A percentile compares a stretch with the other conserved stretches of the same genome.
phyloP scores from a whole-genome alignment of 108 stramenopile genomes.

The Mediolabrus comicus region DNA sequence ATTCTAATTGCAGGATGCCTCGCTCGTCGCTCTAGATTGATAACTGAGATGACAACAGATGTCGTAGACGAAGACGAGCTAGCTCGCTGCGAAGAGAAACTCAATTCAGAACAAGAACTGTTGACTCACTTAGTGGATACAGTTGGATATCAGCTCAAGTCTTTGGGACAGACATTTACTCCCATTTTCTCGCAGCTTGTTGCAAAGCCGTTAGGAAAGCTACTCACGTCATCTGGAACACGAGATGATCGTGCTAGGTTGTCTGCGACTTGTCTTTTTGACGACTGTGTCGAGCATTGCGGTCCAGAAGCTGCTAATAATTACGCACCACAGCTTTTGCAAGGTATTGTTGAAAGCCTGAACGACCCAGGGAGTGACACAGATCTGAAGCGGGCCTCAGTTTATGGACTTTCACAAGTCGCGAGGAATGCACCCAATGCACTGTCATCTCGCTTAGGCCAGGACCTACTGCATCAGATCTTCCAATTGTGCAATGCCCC shows the following conservation, averaged over 20 bases:
- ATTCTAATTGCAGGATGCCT: slow-evolving; percentile 60
- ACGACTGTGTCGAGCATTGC: slow-evolving; percentile 81
- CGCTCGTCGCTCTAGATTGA: slow-evolving; percentile 50
- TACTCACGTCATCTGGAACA: slow-evolving; percentile 34
- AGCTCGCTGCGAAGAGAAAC: slow-evolving; percentile 51
- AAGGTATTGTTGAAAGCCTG: slow-evolving; percentile 49
- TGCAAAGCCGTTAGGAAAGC: slow-evolving; percentile 56
- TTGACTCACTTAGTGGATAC: slow-evolving; percentile 78
- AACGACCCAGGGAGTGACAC: slow-evolving; percentile 44
- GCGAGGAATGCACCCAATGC: slow-evolving; percentile 59
- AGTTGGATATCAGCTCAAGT: slow-evolving; percentile 80
- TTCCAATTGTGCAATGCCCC: slow-evolving; percentile 20
- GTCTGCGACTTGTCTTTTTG: slow-evolving; percentile 75
- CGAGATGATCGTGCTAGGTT: slow-evolving; percentile 60
- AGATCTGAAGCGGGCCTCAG: slow-evolving; percentile 61
- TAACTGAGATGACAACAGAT: slow-evolving; percentile 32
- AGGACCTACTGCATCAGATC: slow-evolving; percentile 18
- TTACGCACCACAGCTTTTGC: slow-evolving; percentile 49
- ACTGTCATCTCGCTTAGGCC: slow-evolving; percentile 8
- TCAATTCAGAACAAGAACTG: slow-evolving; percentile 50
- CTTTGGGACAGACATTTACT: slow-evolving; percentile 51
- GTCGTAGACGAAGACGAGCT: slow-evolving; percentile 61
- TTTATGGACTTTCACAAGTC: slow-evolving; percentile 78
- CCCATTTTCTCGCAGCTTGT: slow-evolving; percentile 60
- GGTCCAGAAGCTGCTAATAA: slow-evolving; percentile 56